A percentile compares a stretch with the other conserved stretches of the same genome.
These are phyloP conservation scores for Geotrichum restrictum DNA, from an alignment of 1,139 yeast genomes.

Conservation along the genomic window DNA sequence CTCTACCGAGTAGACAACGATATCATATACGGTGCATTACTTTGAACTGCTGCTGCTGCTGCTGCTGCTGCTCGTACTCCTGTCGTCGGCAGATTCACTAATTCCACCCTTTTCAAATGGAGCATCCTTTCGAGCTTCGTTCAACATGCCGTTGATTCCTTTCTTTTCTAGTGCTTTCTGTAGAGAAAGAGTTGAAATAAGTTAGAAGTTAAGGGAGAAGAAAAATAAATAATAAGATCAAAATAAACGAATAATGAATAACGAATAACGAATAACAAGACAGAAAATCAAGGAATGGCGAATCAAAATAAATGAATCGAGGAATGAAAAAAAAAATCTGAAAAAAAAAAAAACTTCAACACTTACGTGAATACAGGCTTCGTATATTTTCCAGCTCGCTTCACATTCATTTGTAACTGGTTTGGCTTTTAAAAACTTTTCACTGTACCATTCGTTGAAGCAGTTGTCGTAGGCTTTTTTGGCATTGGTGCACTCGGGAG, in stretches of 20 bases:
- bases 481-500: conserved; percentile 90
- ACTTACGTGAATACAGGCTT: conserved; percentile 70
- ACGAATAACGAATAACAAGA: too few relatives aligned
- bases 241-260: too few relatives aligned
- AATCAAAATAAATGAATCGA: too few relatives aligned
- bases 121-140: conserved; percentile 22
- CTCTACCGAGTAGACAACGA: too few relatives aligned
- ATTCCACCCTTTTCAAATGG: conserved; percentile 23
- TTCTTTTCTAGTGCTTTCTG: conserved; percentile 61
- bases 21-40: too few relatives aligned
- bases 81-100: conserved; percentile 19
- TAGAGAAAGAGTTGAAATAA: not conserved
- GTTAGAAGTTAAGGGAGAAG: too few relatives aligned
- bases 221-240: too few relatives aligned
- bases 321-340: too few relatives aligned
- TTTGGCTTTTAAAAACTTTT: conserved; percentile 70
- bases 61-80: conserved; percentile 1
- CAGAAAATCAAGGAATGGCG: too few relatives aligned
- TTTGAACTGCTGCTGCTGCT: too few relatives aligned
- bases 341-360: too few relatives aligned
- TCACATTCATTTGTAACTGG: conserved; percentile 73
- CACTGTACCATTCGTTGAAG: conserved; percentile 94
- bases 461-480: conserved; percentile 87
- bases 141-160: conserved; percentile 64
- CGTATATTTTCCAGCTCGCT: conserved; percentile 81